A percentile compares a stretch with the other conserved stretches of the same genome.
These are phyloP conservation scores for Letharia lupina DNA, from an alignment of 495 filamentous ascomycete species.

Conservation along the genomic window DNA sequence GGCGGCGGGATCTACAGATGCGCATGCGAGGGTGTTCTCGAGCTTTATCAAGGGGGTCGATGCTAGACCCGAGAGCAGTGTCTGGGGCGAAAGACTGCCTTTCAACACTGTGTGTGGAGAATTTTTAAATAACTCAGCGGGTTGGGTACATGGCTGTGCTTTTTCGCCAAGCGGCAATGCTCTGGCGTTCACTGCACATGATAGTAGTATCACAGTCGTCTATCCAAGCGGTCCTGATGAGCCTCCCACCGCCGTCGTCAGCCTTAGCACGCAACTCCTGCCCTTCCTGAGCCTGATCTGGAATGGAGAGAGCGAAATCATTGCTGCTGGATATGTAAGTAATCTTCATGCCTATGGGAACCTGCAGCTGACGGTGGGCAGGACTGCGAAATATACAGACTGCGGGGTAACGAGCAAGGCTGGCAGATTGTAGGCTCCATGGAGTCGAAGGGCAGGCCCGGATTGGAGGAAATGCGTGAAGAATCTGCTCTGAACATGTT, in stretches of 20 bases:
- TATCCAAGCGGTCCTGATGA: constrained; percentile 91
- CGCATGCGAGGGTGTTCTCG: constrained; percentile 93
- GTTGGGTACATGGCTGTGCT: constrained; percentile 85
- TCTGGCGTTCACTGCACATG: constrained; percentile 85
- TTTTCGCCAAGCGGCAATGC: constrained; percentile 90
- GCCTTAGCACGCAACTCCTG: constrained; percentile 76
- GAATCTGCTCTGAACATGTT: constrained; percentile 98
- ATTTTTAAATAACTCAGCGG: constrained; percentile 87
- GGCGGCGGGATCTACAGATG: constrained; percentile 89
- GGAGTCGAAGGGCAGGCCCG: constrained; percentile 51
- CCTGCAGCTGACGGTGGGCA: constrained; percentile 23
- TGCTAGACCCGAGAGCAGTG: constrained; percentile 72
- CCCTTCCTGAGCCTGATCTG: constrained; percentile 89
- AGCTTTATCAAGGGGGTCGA: constrained; percentile 94
- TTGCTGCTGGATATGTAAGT: constrained; percentile 80
- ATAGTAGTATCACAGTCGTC: constrained; percentile 91
- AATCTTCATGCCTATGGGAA: not conserved
- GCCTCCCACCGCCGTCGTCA: constrained; percentile 79
- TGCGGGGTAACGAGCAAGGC: constrained; percentile 70
- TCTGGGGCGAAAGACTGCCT: constrained; percentile 90
- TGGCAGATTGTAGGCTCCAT: constrained; percentile 83
- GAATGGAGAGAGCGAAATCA: constrained; percentile 87
- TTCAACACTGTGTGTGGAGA: constrained; percentile 98
- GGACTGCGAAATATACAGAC: constrained; percentile 91
- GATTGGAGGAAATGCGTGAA: constrained; percentile 53